A percentile compares a stretch with the other conserved stretches of the same genome.
Conservation (phyloP, 768 basidiomycete species). For the Rhizopogon vinicolor region DNA sequence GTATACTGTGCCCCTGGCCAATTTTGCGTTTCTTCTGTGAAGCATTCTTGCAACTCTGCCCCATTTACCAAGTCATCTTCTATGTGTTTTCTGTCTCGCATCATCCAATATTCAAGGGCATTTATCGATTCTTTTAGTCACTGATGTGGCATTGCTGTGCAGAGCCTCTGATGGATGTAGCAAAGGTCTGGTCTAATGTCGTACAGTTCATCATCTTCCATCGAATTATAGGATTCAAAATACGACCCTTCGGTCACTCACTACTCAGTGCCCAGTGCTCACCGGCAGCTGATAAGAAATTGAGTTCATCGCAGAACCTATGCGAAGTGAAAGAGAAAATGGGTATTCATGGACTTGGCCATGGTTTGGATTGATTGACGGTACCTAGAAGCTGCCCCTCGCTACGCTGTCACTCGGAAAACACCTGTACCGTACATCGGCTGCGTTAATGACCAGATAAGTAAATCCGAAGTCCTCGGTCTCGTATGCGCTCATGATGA, state of each 20-base stretch:
- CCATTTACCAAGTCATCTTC: conserved; percentile 17
- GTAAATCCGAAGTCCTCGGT: conserved; percentile 2
- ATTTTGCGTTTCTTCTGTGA: neutral
- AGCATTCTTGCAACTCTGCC: conserved; percentile 9
- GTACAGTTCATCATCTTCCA: neutral
- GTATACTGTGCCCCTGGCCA: neutral
- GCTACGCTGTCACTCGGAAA: neutral
- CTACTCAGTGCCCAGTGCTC: neutral
- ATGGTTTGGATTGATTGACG: neutral
- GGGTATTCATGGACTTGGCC: neutral
- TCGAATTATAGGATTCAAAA: neutral
- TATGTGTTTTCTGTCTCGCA: neutral
- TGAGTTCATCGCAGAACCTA: neutral
- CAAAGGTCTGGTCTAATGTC: neutral
- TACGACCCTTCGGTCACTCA: neutral
- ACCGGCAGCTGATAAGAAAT: neutral
- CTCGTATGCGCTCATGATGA: neutral
- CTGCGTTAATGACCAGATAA: neutral
- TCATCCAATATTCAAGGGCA: neutral
- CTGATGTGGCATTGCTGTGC: neutral
- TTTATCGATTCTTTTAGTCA: neutral
- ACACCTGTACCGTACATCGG: neutral
- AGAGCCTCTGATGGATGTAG: neutral
- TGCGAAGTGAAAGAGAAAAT: neutral
- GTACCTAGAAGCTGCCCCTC: neutral